These are phyloP conservation scores for Excoecaria cochinchinensis DNA, from an alignment of 345 rosid genomes.

Conservation along the genomic window DNA sequence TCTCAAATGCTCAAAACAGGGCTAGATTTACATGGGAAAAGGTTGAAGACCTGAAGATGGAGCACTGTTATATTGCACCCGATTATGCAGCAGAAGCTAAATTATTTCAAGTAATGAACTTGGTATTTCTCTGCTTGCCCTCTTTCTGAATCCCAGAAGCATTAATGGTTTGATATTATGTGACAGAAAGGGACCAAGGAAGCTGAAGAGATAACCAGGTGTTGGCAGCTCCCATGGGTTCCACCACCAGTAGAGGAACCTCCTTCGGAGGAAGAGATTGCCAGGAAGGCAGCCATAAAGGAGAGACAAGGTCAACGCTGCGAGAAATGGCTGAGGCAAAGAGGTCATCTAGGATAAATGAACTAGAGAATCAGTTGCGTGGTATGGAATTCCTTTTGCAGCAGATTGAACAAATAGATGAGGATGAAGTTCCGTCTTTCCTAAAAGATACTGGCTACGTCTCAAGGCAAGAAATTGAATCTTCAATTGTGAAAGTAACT, in stretches of 20 bases:
- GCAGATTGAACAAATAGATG: constrained; percentile 75
- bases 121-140: constrained; percentile 12
- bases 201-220: constrained; percentile 84
- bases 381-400: constrained; percentile 80
- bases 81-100: constrained; percentile 72
- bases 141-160: constrained; percentile 11
- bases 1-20: constrained; percentile 39
- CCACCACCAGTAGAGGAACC: constrained; percentile 85
- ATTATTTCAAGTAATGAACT: constrained; percentile 60
- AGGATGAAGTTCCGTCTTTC: constrained; percentile 62
- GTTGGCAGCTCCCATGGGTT: constrained; percentile 96
- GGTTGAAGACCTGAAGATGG: constrained; percentile 94
- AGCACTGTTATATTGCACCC: constrained; percentile 81
- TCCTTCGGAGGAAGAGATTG: constrained; percentile 97
- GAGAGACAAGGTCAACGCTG: constrained; percentile 95
- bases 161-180: constrained; percentile 17
- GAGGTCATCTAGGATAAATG: constrained; percentile 79
- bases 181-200: constrained; percentile 78
- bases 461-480: constrained; percentile 83
- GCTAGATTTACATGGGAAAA: constrained; percentile 86
- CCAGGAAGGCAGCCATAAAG: constrained; percentile 87
- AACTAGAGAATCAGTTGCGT: constrained; percentile 72
- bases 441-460: constrained; percentile 71
- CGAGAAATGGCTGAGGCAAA: constrained; percentile 98
- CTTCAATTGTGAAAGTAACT: constrained; percentile 52